phyloP scores from a whole-genome alignment of 345 rosid species.

The Eucalyptus pauciflora region DNA sequence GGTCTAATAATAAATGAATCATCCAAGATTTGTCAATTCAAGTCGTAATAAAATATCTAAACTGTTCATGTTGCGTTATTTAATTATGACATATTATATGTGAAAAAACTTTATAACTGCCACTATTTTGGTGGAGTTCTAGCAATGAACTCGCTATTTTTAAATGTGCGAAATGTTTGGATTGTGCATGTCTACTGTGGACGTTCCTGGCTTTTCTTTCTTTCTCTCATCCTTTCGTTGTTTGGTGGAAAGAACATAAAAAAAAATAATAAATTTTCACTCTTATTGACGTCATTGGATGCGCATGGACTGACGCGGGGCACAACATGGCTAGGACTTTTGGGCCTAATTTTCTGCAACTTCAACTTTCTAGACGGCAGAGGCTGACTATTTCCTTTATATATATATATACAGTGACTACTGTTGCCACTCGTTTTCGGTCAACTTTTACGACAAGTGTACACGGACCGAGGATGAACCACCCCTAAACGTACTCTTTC shows the following conservation, averaged over 20 bases:
- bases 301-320: not conserved
- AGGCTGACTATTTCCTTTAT: no score
- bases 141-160: not conserved
- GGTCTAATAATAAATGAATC: not conserved
- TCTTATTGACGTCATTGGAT: not conserved
- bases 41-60: accelerated
- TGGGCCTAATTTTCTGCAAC: not conserved
- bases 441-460: not conserved
- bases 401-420: not conserved
- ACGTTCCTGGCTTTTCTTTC: not conserved
- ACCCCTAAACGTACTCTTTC: not conserved
- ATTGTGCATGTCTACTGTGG: not conserved
- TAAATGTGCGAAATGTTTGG: not conserved
- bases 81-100: not conserved
- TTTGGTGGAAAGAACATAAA: not conserved
- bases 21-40: not conserved
- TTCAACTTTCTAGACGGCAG: not conserved
- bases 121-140: not conserved
- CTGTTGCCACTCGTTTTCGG: not conserved
- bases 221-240: not conserved
- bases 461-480: not conserved
- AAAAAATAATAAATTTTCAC: not conserved
- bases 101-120: not conserved
- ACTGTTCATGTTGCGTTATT: not conserved
- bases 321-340: not conserved